Conservation (phyloP, 805 yeast genomes). For the Kazachstania kunashirensis region DNA sequence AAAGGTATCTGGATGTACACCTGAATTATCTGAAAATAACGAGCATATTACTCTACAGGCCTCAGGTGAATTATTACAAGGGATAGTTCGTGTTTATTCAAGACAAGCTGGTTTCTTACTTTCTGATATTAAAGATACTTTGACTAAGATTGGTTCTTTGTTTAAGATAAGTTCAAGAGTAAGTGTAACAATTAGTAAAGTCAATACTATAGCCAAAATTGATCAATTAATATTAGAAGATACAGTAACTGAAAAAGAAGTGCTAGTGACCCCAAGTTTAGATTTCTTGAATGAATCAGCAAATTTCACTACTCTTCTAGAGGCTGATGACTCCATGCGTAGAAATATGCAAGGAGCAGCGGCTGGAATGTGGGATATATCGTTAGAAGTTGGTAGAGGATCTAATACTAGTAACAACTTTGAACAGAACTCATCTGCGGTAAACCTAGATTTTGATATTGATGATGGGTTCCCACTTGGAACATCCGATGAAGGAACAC, state of each 20-base stretch:
- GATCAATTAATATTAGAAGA: conserved; percentile 58
- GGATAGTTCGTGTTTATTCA: conserved; percentile 79
- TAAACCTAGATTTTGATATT: neutral
- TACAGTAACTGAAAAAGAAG: conserved; percentile 69
- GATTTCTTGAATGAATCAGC: conserved; percentile 20
- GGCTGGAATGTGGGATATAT: conserved; percentile 18
- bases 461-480: neutral
- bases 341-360: conserved; percentile 28
- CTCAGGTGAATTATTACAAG: conserved; percentile 78
- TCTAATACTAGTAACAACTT: conserved; percentile 17
- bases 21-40: conserved; percentile 15
- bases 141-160: conserved; percentile 59
- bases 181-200: conserved; percentile 49
- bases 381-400: conserved; percentile 27
- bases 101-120: conserved; percentile 73
- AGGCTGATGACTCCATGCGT: conserved; percentile 15
- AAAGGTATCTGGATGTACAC: conserved; percentile 29
- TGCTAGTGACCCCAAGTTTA: conserved; percentile 56
- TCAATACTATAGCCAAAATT: conserved; percentile 52
- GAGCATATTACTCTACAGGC: conserved; percentile 69
- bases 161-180: conserved; percentile 39
- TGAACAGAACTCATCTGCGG: conserved; percentile 4
- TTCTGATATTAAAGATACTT: conserved; percentile 74
- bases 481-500: conserved; percentile 10
- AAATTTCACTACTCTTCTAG: conserved; percentile 9